phyloP scores from a whole-genome alignment of 805 yeast species.

The Candida incommunis region DNA sequence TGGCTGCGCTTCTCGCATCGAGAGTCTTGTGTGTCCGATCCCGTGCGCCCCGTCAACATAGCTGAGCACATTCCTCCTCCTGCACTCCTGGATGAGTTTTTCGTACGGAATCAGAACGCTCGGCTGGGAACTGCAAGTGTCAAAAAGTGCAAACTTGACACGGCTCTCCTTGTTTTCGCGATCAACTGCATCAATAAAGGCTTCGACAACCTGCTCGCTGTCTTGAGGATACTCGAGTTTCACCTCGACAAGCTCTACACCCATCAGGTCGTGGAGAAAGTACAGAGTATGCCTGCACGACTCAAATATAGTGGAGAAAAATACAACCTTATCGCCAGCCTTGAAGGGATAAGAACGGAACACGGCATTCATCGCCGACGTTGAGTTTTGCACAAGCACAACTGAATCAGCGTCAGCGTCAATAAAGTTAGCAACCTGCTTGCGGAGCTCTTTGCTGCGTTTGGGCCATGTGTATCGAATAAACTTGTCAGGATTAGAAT shows the following conservation, averaged over 20 bases:
- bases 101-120: slow-evolving; percentile 45
- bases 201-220: slow-evolving; percentile 26
- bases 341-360: slow-evolving; percentile 39
- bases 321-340: slow-evolving; percentile 37
- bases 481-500: slow-evolving; percentile 35
- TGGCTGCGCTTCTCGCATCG: slow-evolving; percentile 25
- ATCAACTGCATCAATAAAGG: slow-evolving; percentile 16
- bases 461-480: slow-evolving; percentile 12
- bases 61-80: slow-evolving; percentile 33
- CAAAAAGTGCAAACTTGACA: slow-evolving; percentile 33
- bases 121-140: slow-evolving; percentile 51
- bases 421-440: slow-evolving; percentile 28
- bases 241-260: slow-evolving; percentile 25
- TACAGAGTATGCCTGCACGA: slow-evolving; percentile 37
- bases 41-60: slow-evolving; percentile 65
- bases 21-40: slow-evolving; percentile 29
- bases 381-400: slow-evolving; percentile 46
- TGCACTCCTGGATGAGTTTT: slow-evolving; percentile 31
- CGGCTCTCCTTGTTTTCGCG: slow-evolving; percentile 16
- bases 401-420: slow-evolving; percentile 33
- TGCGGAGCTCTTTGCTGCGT: slow-evolving; percentile 19
- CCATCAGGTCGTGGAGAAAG: slow-evolving; percentile 16
- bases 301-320: slow-evolving; percentile 36
- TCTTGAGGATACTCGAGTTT: slow-evolving; percentile 31
- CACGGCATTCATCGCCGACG: slow-evolving; percentile 43